Base-by-base conservation (phyloP, 768 basidiomycete genomes). In the Erythrobasidium yunnanense region DNA sequence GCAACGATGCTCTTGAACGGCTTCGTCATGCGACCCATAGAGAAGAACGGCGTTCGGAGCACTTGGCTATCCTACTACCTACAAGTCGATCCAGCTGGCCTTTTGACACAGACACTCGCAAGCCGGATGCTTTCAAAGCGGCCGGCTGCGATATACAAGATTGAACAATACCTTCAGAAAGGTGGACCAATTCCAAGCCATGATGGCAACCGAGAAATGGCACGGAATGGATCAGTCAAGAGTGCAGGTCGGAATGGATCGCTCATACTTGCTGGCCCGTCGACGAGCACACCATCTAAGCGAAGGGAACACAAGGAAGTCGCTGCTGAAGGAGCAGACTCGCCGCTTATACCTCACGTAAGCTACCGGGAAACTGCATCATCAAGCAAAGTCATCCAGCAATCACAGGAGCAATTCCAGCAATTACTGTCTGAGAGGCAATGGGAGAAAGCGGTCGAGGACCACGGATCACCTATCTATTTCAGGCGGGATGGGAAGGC, bases 1-100 rank as follows among this genome's bases (percentile, higher is more conserved):
- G 69, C 71, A 13, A 69, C 55, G 18, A 70, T 71, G 54, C 58
- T 67, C 6, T 38, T 71, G 0, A 71, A 71, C 58, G 71, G 71
- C 22, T 70, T 68, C 66, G 67, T 70, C 7, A 65, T 71, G 27
- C 32, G 29, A 27, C 30, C 65, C 25, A 25, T 54, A 8, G 23
- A 56, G 30, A 62, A 42, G 65, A 66, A 66, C 42, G 53, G 65
- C 30, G 25, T 13, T 4, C n/a, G 22, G 20, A 38, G 34, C 29
- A 66, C 65, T 5, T 2, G 17, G 27, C 23, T 17, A 1, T 33
- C 17, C 18, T 42, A 62, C 47, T 69, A 68, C 55, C 55, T 71
- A 4, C 71, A 70, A 50, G 68, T 70, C 49, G 65, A 71, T 33
- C 66, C 69, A 34, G 54, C 56, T 13, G 69, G 68, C 22, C 67